phyloP scores from a whole-genome alignment of 768 basidiomycete genomes.

The Gloeostereum incarnatum region DNA sequence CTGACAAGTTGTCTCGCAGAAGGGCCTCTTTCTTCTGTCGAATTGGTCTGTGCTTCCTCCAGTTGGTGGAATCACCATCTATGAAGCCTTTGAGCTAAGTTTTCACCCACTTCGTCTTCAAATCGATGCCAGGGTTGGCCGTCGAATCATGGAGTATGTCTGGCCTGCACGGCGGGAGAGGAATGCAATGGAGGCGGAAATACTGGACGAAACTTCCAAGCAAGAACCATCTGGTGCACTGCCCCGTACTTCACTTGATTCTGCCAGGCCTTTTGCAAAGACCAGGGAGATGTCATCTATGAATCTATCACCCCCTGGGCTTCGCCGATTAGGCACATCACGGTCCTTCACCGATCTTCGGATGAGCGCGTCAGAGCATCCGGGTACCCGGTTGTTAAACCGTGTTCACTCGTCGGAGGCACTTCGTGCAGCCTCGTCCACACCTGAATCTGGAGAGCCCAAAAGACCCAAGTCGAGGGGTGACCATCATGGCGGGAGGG shows the following conservation, averaged over 20 bases:
- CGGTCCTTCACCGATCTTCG: conserved; percentile 67
- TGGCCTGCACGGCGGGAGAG: conserved; percentile 59
- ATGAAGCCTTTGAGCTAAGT: conserved; percentile 71
- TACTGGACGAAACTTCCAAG: conserved; percentile 9
- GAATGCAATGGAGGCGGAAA: conserved; percentile 10
- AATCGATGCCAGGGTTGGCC: conserved; percentile 76
- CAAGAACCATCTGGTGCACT: not conserved
- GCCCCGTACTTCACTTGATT: conserved; percentile 6
- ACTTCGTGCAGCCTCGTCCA: not conserved
- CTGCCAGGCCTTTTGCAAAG: conserved; percentile 1
- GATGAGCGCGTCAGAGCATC: conserved; percentile 27
- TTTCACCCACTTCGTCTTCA: conserved; percentile 84
- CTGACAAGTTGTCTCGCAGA: conserved; percentile 25
- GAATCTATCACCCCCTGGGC: conserved; percentile 23
- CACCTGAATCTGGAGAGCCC: not conserved
- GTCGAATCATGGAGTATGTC: conserved; percentile 80
- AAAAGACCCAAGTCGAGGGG: conserved; percentile 6
- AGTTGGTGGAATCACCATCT: conserved; percentile 89
- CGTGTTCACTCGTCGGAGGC: too few relatives aligned
- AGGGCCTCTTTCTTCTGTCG: conserved; percentile 63
- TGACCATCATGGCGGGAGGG: conserved; percentile 9
- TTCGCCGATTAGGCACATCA: conserved; percentile 48
- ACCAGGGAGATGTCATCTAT: not conserved
- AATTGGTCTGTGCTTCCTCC: conserved; percentile 82
- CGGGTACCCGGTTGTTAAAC: too few relatives aligned